Conservation (phyloP, 768 basidiomycete species). For the Tylopilus sp. region DNA sequence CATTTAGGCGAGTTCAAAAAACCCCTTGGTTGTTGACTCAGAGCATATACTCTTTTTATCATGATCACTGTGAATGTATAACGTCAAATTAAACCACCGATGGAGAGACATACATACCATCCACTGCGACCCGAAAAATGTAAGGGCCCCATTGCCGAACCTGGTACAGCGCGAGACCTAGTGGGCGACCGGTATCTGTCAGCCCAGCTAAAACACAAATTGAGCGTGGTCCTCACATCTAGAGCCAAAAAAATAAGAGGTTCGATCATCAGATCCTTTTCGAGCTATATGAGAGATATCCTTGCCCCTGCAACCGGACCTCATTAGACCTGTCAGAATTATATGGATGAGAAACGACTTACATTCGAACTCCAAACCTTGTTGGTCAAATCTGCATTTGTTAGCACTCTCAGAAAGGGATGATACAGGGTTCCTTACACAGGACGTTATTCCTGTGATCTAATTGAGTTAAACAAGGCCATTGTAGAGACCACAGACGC, state of each 20-base stretch:
- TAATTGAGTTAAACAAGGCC: background rate
- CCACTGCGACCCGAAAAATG: constrained; percentile 16
- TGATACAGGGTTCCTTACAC: constrained; percentile 3
- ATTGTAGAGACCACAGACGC: background rate
- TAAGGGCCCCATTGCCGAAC: constrained; percentile 13
- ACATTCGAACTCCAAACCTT: constrained; percentile 10
- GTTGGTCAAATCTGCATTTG: constrained; percentile 1
- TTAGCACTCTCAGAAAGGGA: background rate
- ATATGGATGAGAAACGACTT: background rate
- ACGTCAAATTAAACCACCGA: background rate
- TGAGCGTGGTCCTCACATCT: constrained; percentile 11
- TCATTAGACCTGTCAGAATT: background rate
- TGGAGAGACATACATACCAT: constrained; percentile 7
- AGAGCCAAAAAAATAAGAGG: background rate
- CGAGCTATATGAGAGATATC: background rate
- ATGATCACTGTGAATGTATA: constrained; percentile 12
- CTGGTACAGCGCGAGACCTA: constrained; percentile 17
- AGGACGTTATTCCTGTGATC: constrained; percentile 3
- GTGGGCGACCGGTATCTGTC: background rate
- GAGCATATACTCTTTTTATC: constrained; percentile 18
- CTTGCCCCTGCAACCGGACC: constrained; percentile 11
- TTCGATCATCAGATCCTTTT: background rate
- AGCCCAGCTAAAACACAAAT: background rate
- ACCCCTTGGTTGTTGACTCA: constrained; percentile 4
- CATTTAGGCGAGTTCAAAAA: constrained; percentile 7